phyloP scores from a whole-genome alignment of 176 grass and related monocot species.

The Calamus simplicifolius region DNA sequence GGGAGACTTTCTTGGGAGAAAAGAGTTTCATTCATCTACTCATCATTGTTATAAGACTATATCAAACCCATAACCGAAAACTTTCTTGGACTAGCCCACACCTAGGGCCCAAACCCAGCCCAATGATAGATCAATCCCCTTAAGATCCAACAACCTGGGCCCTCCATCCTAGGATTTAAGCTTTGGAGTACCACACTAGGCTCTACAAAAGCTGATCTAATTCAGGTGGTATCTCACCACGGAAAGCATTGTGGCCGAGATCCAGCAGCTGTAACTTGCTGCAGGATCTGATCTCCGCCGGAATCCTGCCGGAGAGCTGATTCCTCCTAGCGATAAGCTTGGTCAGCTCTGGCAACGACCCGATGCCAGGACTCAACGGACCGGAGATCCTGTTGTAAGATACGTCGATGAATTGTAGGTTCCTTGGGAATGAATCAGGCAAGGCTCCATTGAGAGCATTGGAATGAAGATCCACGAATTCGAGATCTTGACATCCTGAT shows the following conservation, averaged over 20 bases:
- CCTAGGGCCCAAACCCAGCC: too few species aligned
- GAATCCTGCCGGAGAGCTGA: conserved; percentile 51
- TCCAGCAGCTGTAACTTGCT: conserved; percentile 77
- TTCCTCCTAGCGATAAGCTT: conserved; percentile 69
- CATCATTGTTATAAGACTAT: too few species aligned
- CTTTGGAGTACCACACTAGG: too few species aligned
- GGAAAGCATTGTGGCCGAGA: conserved; percentile 61
- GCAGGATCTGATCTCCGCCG: conserved; percentile 62
- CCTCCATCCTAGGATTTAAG: too few species aligned
- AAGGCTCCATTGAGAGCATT: conserved; percentile 53
- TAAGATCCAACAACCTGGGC: too few species aligned
- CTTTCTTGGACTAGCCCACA: too few species aligned
- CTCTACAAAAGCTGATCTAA: conserved; percentile 57
- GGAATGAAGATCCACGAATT: conserved; percentile 94
- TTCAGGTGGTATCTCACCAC: conserved; percentile 59
- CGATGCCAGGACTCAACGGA: conserved; percentile 35
- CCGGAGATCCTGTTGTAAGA: conserved; percentile 76
- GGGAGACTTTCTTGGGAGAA: too few species aligned
- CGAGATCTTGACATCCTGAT: conserved; percentile 55
- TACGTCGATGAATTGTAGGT: conserved; percentile 68
- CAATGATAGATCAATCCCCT: too few species aligned
- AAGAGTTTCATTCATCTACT: too few species aligned
- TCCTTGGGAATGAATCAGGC: conserved; percentile 57
- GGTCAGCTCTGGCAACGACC: conserved; percentile 58
- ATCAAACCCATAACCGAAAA: too few species aligned